A percentile compares a stretch with the other conserved stretches of the same genome.
phyloP scores from a whole-genome alignment of 2,329 filamentous ascomycete genomes.

The Paecilomyces fulvus region DNA sequence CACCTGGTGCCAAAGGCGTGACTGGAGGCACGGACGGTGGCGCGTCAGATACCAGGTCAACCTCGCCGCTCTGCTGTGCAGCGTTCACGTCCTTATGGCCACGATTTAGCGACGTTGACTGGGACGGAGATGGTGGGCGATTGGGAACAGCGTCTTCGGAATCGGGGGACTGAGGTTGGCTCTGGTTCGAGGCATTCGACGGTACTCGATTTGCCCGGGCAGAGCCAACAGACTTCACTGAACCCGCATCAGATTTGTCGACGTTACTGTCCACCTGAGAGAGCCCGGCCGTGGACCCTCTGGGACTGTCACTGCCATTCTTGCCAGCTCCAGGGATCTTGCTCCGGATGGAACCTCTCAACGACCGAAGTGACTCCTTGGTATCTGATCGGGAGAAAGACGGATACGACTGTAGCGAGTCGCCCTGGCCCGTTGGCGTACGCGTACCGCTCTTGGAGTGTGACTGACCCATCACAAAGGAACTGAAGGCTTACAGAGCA shows the following conservation, averaged over 20 bases:
- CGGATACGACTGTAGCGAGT: slow-evolving; percentile 73
- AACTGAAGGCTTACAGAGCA: slow-evolving; percentile 20
- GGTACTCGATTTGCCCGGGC: slow-evolving; percentile 17
- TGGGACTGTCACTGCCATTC: slow-evolving; percentile 62
- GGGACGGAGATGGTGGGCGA: slow-evolving; percentile 78
- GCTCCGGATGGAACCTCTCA: slow-evolving; percentile 70
- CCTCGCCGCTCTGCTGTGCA: slow-evolving; percentile 79
- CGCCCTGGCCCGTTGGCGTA: slow-evolving; percentile 45
- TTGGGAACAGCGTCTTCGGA: slow-evolving; percentile 43
- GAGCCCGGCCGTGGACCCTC: slow-evolving; percentile 60
- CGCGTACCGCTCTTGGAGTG: slow-evolving; percentile 38
- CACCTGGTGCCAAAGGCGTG: slow-evolving; percentile 62
- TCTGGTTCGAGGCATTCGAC: slow-evolving; percentile 17
- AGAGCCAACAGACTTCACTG: slow-evolving; percentile 57
- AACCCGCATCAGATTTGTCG: slow-evolving; percentile 64
- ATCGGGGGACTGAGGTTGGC: slow-evolving; percentile 21
- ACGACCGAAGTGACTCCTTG: slow-evolving; percentile 80
- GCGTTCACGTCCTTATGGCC: slow-evolving; percentile 71
- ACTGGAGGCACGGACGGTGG: slow-evolving; percentile 58
- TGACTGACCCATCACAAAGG: slow-evolving; percentile 41
- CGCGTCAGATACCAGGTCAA: slow-evolving; percentile 87
- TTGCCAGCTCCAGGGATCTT: slow-evolving; percentile 64
- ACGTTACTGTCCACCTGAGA: slow-evolving; percentile 48
- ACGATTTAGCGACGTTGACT: slow-evolving; percentile 62
- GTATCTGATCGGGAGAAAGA: slow-evolving; percentile 91